Base-by-base conservation (phyloP, 148 eudicot genomes). In the Chenopodium quinoa region DNA sequence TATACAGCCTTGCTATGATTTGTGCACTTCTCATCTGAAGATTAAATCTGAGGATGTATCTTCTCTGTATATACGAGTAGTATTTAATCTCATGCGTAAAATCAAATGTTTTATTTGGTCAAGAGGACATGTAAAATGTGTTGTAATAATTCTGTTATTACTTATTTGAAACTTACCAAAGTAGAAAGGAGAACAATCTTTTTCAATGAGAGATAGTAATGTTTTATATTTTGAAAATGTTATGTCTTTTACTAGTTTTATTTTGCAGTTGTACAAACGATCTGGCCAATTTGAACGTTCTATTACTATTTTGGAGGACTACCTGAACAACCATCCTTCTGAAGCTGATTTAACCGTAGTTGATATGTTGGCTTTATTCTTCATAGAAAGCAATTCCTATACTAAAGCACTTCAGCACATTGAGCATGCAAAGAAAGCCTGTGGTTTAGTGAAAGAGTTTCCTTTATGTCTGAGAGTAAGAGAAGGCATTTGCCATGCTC, bases 401-500 rank as follows among this genome's bases (percentile, higher is more conserved):
- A 69, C 71, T 17, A 90, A 88, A 85, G 97, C 97, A 80, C 92
- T 95, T 88, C 85, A 89, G 80, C 91, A 80, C 80, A 93, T 95
- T 82, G 91, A 91, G 87, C 80, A 80, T 80, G 91, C 90, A 58
- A 87, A 89, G 68, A 76, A 82, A 64, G 81, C 77, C 46, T 79
- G 73, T 82, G 76, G 80, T 85, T 56, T 77, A 78, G 86, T 72
- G 37, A 85, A 86, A 81, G 88, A 88, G 78, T 75, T 86, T 62
- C 97, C 94, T 25, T 78, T 88, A 52, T 29, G 82, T 81, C 82
- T 95, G 67, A 84, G 78, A 14, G 78, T 89, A 76, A 90, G 89
- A 88, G 96, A 90, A 84, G 98, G 98, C 81, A 88, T 95, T 79
- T 93, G 97, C 68, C 88, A 91, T 78, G 86, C 86, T 79, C 88